Evolutionary conservation across 768 basidiomycete species (phyloP).

Genomic region (Sarcomyxa edulis): DNA sequence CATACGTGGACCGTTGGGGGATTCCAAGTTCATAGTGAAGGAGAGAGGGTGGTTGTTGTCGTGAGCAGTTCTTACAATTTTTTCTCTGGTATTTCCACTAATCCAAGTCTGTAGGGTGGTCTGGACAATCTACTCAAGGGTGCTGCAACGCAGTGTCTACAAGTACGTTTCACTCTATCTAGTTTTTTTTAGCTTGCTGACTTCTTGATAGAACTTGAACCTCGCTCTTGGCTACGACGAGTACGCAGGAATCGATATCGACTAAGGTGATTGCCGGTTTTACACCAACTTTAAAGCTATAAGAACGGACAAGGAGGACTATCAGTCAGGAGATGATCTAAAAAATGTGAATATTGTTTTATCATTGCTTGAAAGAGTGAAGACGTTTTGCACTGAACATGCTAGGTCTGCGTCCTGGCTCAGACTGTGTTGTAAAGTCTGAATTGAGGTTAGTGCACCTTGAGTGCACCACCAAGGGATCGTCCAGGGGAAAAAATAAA

Average conservation of each 20-base stretch:
- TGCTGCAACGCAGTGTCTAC: slow-evolving; percentile 97
- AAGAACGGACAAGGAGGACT: no score
- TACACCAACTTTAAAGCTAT: no score
- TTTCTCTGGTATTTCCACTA: background rate
- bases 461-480: no score
- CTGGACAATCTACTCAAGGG: slow-evolving; percentile 97
- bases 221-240: slow-evolving; percentile 78
- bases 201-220: slow-evolving; percentile 61
- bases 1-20: slow-evolving; percentile 93
- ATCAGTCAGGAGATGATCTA: no score
- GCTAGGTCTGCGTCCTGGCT: no score
- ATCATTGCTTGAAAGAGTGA: no score
- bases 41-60: slow-evolving; percentile 91
- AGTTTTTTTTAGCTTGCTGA: background rate
- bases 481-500: no score
- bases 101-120: slow-evolving; percentile 55
- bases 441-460: no score
- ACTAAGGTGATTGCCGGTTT: no score
- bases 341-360: no score
- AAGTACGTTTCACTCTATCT: slow-evolving; percentile 46
- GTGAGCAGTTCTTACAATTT: slow-evolving; percentile 37
- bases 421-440: no score
- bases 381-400: no score
- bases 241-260: slow-evolving; percentile 52
- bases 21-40: slow-evolving; percentile 85